phyloP scores from a whole-genome alignment of 352 stramenopile genomes.

The Phytophthora rubi region DNA sequence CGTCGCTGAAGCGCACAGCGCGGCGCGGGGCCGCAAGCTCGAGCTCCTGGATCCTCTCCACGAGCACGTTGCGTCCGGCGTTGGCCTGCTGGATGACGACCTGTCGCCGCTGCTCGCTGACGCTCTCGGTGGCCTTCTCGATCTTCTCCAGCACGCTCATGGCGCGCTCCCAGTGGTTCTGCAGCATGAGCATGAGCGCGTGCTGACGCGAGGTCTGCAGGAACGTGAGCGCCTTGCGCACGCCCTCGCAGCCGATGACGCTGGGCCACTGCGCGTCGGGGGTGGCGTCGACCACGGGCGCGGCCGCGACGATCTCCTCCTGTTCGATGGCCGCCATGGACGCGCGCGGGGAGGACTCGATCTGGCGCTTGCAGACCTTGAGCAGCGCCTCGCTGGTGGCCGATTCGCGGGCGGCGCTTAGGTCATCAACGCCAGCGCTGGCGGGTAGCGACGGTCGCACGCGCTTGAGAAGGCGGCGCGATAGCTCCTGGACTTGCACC shows the following conservation, averaged over 20 bases:
- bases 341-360: conserved; percentile 58
- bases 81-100: conserved; percentile 75
- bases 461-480: conserved; percentile 50
- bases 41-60: conserved; percentile 45
- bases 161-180: conserved; percentile 82
- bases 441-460: conserved; percentile 43
- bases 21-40: conserved; percentile 29
- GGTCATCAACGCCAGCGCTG: conserved; percentile 23
- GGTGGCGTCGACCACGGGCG: conserved; percentile 1
- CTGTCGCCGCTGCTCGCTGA: conserved; percentile 65
- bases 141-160: conserved; percentile 80
- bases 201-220: conserved; percentile 74
- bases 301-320: conserved; percentile 18
- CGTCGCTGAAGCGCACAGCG: conserved; percentile 66
- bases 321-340: conserved; percentile 15
- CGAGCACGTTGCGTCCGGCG: conserved; percentile 35
- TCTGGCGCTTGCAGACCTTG: conserved; percentile 67
- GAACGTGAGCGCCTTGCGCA: conserved; percentile 72
- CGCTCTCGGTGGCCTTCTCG: conserved; percentile 73
- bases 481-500: conserved; percentile 47
- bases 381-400: conserved; percentile 53
- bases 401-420: conserved; percentile 19
- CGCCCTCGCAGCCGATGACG: conserved; percentile 60
- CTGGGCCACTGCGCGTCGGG: conserved; percentile 40
- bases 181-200: conserved; percentile 74